A percentile compares a stretch with the other conserved stretches of the same genome.
phyloP scores from a whole-genome alignment of 495 filamentous ascomycete genomes.

The Penicillium simplicissimum region DNA sequence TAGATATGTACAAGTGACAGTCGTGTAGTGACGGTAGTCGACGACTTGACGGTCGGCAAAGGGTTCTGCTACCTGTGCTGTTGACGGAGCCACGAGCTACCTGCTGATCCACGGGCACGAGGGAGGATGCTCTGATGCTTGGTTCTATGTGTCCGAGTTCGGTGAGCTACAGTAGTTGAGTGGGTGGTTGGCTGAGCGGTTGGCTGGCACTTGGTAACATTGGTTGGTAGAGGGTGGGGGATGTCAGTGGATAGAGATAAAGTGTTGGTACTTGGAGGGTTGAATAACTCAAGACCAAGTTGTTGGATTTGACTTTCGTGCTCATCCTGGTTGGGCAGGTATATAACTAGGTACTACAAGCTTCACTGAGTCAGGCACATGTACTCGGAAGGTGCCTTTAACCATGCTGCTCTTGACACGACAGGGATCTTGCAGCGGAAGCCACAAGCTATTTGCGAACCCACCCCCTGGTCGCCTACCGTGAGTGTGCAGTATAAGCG shows the following conservation, averaged over 20 bases:
- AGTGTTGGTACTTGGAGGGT: too few relatives aligned
- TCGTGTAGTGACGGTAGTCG: too few relatives aligned
- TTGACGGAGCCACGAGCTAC: too few relatives aligned
- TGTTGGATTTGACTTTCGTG: background rate
- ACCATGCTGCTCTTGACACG: background rate
- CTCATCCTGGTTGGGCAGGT: background rate
- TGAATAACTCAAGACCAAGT: background rate
- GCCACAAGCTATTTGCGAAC: background rate
- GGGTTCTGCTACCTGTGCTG: constrained; percentile 16
- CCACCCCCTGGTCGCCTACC: constrained; percentile 5
- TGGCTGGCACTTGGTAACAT: background rate
- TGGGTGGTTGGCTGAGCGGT: background rate
- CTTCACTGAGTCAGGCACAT: background rate
- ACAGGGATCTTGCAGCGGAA: background rate
- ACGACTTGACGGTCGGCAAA: constrained; percentile 17
- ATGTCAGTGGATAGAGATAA: background rate
- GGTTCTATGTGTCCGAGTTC: background rate
- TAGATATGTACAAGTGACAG: too few relatives aligned
- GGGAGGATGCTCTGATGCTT: background rate
- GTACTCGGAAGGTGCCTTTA: background rate
- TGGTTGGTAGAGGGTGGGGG: background rate
- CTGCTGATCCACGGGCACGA: constrained; percentile 10
- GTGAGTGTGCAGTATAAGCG: constrained; percentile 15
- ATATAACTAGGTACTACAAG: background rate
- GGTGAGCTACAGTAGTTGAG: background rate